A percentile compares a stretch with the other conserved stretches of the same genome.
Evolutionary conservation across 495 filamentous ascomycete species (phyloP).

Genomic region (Lindgomyces ingoldianus): DNA sequence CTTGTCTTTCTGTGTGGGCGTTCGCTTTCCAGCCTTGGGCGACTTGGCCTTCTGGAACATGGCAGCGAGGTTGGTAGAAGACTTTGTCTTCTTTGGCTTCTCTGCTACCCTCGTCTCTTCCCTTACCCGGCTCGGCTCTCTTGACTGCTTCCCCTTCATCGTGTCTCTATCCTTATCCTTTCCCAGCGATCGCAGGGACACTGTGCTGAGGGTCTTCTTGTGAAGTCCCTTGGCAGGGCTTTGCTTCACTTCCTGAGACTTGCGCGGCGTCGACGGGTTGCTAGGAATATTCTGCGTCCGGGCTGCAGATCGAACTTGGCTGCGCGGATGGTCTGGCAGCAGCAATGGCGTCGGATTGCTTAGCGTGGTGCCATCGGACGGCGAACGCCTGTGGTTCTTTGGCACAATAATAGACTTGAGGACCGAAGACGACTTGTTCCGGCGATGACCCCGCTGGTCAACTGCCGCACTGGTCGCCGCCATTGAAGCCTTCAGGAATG

Average conservation of each 20-base stretch:
- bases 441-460: constrained; percentile 32
- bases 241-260: constrained; percentile 44
- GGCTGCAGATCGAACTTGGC: constrained; percentile 21
- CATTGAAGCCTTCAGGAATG: constrained; percentile 8
- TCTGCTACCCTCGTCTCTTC: constrained; percentile 45
- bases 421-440: constrained; percentile 57
- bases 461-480: constrained; percentile 6
- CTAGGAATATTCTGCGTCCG: constrained; percentile 23
- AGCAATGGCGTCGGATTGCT: constrained; percentile 30
- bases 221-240: constrained; percentile 46
- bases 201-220: constrained; percentile 67
- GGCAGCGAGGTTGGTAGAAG: constrained; percentile 71
- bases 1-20: constrained; percentile 61
- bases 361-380: constrained; percentile 45
- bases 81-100: constrained; percentile 82
- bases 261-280: constrained; percentile 32
- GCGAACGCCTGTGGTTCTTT: constrained; percentile 53
- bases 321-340: constrained; percentile 37
- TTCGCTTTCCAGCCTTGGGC: constrained; percentile 54
- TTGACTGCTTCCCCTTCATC: constrained; percentile 43
- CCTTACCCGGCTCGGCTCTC: constrained; percentile 13
- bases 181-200: constrained; percentile 63
- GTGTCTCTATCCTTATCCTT: constrained; percentile 58
- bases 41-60: constrained; percentile 64
- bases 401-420: constrained; percentile 59